Evolutionary conservation across 257 asterid species (phyloP).

Genomic region (Solanum bulbocastanum): DNA sequence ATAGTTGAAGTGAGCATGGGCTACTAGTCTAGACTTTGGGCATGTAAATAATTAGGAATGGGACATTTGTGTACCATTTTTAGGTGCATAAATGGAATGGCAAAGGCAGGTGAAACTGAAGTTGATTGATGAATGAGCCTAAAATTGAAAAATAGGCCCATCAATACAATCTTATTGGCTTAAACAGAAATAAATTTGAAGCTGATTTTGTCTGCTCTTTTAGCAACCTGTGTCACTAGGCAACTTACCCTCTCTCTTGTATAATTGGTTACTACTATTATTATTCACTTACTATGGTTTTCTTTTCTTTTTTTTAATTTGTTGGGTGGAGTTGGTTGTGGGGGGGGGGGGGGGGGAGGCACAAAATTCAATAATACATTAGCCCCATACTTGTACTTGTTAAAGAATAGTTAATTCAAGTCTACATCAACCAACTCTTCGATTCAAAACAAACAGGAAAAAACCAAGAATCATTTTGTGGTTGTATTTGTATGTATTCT

Average conservation of each 20-base stretch:
- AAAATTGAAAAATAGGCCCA: background rate
- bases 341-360: background rate
- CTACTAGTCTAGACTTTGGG: background rate
- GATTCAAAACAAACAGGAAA: background rate
- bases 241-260: background rate
- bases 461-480: background rate
- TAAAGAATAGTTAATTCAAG: background rate
- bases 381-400: conserved; percentile 5
- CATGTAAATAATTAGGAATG: background rate
- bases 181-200: background rate
- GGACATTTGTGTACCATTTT: background rate
- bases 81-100: background rate
- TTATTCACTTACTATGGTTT: background rate
- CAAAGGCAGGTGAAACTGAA: background rate
- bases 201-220: background rate
- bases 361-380: background rate
- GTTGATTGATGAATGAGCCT: background rate
- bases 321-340: background rate
- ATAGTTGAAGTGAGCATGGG: background rate
- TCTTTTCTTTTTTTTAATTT: background rate
- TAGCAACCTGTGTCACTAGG: background rate
- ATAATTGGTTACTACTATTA: background rate
- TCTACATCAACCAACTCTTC: background rate
- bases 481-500: background rate
- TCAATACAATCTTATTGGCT: background rate